phyloP scores from a whole-genome alignment of 352 stramenopile species.

The Phytophthora cryptogea region DNA sequence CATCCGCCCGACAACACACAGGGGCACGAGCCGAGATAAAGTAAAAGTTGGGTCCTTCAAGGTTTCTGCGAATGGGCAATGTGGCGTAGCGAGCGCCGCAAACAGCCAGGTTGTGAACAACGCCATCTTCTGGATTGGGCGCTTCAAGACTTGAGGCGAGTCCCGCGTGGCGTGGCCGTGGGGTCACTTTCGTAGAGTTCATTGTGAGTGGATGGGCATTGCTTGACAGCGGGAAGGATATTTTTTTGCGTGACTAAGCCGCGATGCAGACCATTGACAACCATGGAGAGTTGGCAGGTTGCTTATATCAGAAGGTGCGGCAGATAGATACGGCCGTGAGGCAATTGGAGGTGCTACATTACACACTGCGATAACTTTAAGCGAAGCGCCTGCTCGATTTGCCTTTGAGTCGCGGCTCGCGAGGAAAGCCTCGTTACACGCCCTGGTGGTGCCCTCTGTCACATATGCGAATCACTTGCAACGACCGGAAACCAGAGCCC shows the following conservation, averaged over 20 bases:
- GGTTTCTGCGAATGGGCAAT: neutral
- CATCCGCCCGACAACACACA: neutral
- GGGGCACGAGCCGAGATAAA: neutral
- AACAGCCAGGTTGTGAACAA: neutral
- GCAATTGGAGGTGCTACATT: conserved; percentile 6
- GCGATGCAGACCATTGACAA: neutral
- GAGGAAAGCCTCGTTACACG: no score
- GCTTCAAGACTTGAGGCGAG: conserved; percentile 7
- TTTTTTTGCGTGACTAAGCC: conserved; percentile 8
- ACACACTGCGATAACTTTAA: neutral
- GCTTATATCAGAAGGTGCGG: conserved; percentile 8
- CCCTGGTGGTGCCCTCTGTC: no score
- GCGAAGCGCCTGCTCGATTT: no score
- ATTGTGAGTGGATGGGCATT: conserved; percentile 1
- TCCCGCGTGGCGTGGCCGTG: conserved; percentile 5
- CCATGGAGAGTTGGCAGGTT: neutral
- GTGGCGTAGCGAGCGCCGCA: conserved; percentile 7
- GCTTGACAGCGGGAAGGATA: conserved; percentile 13
- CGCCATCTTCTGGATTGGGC: neutral
- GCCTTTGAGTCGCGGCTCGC: no score
- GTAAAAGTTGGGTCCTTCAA: conserved; percentile 7
- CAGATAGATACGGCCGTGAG: conserved; percentile 2
- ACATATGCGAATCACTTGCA: no score
- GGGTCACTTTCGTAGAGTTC: conserved; percentile 15
- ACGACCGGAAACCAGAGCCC: no score